Percentiles rank a stretch among this genome's conserved stretches.
These are phyloP conservation scores for Capronia epimyces DNA, from an alignment of 2,329 filamentous ascomycete species.

Conservation along the genomic window DNA sequence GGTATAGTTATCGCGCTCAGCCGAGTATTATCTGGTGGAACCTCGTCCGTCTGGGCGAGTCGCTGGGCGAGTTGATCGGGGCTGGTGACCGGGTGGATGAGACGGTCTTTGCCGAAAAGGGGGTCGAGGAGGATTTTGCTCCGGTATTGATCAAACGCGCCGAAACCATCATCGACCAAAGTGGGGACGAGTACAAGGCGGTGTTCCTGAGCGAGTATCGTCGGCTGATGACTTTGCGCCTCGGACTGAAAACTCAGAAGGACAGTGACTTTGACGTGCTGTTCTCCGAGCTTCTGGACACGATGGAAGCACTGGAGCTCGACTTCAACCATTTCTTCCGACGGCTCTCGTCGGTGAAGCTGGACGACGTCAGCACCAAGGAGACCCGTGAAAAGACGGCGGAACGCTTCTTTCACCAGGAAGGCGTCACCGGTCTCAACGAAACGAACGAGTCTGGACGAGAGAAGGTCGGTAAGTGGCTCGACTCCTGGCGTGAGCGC, in stretches of 20 bases:
- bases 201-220: constrained; percentile 89
- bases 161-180: constrained; percentile 72
- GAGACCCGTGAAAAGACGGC: constrained; percentile 61
- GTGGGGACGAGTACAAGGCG: constrained; percentile 80
- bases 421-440: constrained; percentile 57
- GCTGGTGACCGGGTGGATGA: constrained; percentile 68
- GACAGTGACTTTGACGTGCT: constrained; percentile 72
- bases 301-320: constrained; percentile 71
- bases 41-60: constrained; percentile 81
- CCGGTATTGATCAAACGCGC: constrained; percentile 69
- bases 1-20: constrained; percentile 91
- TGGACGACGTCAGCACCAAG: constrained; percentile 60
- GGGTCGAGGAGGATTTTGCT: constrained; percentile 64
- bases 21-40: constrained; percentile 99
- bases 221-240: constrained; percentile 68
- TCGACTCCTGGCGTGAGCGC: constrained; percentile 69
- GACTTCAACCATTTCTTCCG: constrained; percentile 96
- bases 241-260: constrained; percentile 67
- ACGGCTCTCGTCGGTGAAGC: constrained; percentile 59
- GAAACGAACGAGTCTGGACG: constrained; percentile 60
- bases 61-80: constrained; percentile 81
- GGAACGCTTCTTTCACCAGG: constrained; percentile 70
- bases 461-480: constrained; percentile 67
- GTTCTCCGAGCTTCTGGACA: constrained; percentile 77
- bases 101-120: constrained; percentile 63